These are phyloP conservation scores for Clavaria fumosa DNA, from an alignment of 768 basidiomycete species.

Conservation along the genomic window DNA sequence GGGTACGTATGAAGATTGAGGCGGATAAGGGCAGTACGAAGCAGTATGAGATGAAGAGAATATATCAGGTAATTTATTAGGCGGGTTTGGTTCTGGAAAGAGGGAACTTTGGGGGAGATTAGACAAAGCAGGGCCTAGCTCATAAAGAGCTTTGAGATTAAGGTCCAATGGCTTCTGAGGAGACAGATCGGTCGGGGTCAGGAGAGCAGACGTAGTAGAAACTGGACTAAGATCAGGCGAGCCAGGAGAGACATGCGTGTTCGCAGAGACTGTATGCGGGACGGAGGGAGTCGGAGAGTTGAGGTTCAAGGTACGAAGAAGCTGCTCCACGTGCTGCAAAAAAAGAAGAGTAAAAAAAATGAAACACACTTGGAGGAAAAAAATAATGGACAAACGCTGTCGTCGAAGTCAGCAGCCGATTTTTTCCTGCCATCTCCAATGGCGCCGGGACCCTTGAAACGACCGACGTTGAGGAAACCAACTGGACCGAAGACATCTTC, in stretches of 20 bases:
- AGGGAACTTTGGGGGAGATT: conserved; percentile 30
- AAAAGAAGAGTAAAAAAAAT: conserved; percentile 10
- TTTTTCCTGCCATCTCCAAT: conserved; percentile 71
- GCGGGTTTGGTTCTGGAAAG: conserved; percentile 23
- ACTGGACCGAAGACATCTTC: conserved; percentile 58
- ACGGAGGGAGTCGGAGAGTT: conserved; percentile 56
- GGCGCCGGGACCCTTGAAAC: conserved; percentile 43
- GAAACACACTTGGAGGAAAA: conserved; percentile 12
- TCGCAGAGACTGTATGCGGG: conserved; percentile 27
- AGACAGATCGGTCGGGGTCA: conserved; percentile 64
- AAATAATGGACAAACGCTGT: conserved; percentile 27
- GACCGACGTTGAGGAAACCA: conserved; percentile 7
- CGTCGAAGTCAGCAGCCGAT: conserved; percentile 38
- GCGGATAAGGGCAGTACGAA: conserved; percentile 13
- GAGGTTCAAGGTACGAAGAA: conserved; percentile 64
- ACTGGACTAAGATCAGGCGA: conserved; percentile 63
- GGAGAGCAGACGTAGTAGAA: conserved; percentile 51
- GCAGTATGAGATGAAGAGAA: conserved; percentile 9
- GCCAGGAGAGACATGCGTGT: conserved; percentile 25
- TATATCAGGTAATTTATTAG: conserved; percentile 13
- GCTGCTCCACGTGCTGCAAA: conserved; percentile 60
- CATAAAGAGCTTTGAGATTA: conserved; percentile 39
- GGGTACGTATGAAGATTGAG: conserved; percentile 15
- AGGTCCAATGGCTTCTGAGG: conserved; percentile 47
- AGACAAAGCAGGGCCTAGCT: conserved; percentile 24